Percentiles rank a stretch among this genome's conserved stretches.
phyloP scores from a whole-genome alignment of 1,284 basidiomycete genomes.

The Amylostereum chailletii region DNA sequence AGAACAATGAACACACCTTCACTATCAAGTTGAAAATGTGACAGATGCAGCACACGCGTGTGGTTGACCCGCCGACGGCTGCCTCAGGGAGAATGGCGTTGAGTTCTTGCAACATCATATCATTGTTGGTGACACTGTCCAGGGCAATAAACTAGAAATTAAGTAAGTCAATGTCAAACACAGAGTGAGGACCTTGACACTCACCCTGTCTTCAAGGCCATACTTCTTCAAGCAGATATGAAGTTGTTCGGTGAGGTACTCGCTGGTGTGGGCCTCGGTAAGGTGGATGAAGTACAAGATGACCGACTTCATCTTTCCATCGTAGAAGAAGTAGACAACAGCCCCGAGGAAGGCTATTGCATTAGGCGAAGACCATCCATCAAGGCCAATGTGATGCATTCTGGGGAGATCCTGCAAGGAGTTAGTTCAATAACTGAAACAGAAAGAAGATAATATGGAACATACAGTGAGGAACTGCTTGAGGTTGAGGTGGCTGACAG shows the following conservation, averaged over 20 bases:
- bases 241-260: slow-evolving; percentile 11
- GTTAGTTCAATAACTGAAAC: background rate
- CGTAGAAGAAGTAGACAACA: slow-evolving; percentile 5
- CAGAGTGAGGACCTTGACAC: background rate
- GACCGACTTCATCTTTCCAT: slow-evolving; percentile 6
- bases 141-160: background rate
- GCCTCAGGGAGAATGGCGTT: background rate
- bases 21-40: background rate
- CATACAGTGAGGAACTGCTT: slow-evolving; percentile 8
- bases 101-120: background rate
- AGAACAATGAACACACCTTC: background rate
- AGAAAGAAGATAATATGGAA: background rate
- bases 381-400: slow-evolving; percentile 8
- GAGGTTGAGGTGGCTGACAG: slow-evolving; percentile 1
- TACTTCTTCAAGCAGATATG: slow-evolving; percentile 10
- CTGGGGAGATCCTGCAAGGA: slow-evolving; percentile 1
- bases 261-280: slow-evolving; percentile 9
- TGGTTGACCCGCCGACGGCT: background rate
- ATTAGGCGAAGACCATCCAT: slow-evolving; percentile 14
- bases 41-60: background rate
- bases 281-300: slow-evolving; percentile 14
- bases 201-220: slow-evolving; percentile 12
- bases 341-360: slow-evolving; percentile 13
- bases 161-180: too few relatives aligned
- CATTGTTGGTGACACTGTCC: background rate